Evolutionary conservation across 495 filamentous ascomycete genomes (phyloP).

Genomic region (Tuber borchii): DNA sequence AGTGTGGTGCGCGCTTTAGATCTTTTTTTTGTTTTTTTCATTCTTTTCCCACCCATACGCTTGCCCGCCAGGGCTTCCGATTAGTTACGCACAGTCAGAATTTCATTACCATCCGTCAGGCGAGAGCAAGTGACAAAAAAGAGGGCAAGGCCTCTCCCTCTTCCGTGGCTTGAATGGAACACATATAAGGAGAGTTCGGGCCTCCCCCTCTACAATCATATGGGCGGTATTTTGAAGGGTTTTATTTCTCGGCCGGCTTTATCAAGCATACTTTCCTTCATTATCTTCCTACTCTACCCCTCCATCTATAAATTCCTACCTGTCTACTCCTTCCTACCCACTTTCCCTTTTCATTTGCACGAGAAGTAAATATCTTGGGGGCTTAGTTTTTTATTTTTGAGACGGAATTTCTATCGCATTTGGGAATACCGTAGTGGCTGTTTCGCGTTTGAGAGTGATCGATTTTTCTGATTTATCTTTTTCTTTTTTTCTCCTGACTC

Average conservation of each 20-base stretch:
- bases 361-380: slow-evolving; percentile 18
- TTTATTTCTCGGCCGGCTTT: slow-evolving; percentile 26
- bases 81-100: background rate
- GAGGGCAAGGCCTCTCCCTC: slow-evolving; percentile 6
- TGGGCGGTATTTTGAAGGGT: slow-evolving; percentile 14
- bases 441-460: slow-evolving; percentile 13
- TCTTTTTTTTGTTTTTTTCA: slow-evolving; percentile 21
- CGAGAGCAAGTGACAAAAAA: slow-evolving; percentile 18
- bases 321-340: slow-evolving; percentile 9
- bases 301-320: slow-evolving; percentile 11
- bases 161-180: slow-evolving; percentile 6
- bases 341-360: slow-evolving; percentile 9
- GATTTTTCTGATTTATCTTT: slow-evolving; percentile 11
- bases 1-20: slow-evolving; percentile 18
- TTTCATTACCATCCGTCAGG: slow-evolving; percentile 13
- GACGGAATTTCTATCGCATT: slow-evolving; percentile 24
- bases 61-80: slow-evolving; percentile 4
- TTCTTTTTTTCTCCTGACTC: slow-evolving; percentile 10
- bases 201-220: slow-evolving; percentile 20
- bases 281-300: slow-evolving; percentile 11
- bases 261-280: slow-evolving; percentile 19
- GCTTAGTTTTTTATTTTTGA: slow-evolving; percentile 10
- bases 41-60: slow-evolving; percentile 21
- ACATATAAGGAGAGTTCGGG: slow-evolving; percentile 24
- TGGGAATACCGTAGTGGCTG: slow-evolving; percentile 19